These are phyloP conservation scores for Lachnellula arida DNA, from an alignment of 2,329 filamentous ascomycete genomes.

Conservation along the genomic window DNA sequence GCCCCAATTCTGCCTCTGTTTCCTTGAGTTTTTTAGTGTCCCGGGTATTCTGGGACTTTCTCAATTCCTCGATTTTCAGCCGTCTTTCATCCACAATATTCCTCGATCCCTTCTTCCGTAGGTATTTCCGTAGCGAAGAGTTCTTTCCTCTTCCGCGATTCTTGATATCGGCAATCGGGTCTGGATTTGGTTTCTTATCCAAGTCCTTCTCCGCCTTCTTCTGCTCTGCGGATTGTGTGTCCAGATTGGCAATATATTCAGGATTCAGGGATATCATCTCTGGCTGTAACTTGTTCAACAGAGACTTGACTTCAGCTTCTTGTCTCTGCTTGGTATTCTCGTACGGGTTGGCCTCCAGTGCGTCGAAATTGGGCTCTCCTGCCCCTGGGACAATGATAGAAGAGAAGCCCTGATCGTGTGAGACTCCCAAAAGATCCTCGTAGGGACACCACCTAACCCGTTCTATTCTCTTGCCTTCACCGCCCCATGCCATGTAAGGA, in stretches of 20 bases:
- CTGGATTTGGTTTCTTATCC: conserved; percentile 56
- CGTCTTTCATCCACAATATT: conserved; percentile 97
- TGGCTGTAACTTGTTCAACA: conserved; percentile 91
- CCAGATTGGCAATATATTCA: conserved; percentile 83
- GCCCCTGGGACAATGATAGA: conserved; percentile 88
- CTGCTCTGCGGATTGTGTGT: conserved; percentile 75
- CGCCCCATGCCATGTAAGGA: conserved; percentile 92
- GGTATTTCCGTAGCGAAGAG: conserved; percentile 77
- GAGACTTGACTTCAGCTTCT: conserved; percentile 80
- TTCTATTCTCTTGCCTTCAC: conserved; percentile 76
- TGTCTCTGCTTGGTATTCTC: conserved; percentile 90
- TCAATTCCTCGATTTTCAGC: conserved; percentile 77
- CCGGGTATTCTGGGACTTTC: conserved; percentile 62
- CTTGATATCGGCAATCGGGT: conserved; percentile 57
- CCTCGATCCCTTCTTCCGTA: conserved; percentile 86
- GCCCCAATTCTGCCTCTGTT: conserved; percentile 70
- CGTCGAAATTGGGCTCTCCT: conserved; percentile 96
- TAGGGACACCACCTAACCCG: conserved; percentile 88
- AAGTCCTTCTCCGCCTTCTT: conserved; percentile 72
- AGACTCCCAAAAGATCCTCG: conserved; percentile 85
- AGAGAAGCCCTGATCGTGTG: conserved; percentile 81
- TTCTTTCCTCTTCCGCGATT: conserved; percentile 88
- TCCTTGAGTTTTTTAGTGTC: conserved; percentile 64
- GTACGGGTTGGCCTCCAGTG: conserved; percentile 90
- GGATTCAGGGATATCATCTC: conserved; percentile 97